phyloP scores from a whole-genome alignment of 2,329 filamentous ascomycete species.

The Emergomyces pasteurianus region DNA sequence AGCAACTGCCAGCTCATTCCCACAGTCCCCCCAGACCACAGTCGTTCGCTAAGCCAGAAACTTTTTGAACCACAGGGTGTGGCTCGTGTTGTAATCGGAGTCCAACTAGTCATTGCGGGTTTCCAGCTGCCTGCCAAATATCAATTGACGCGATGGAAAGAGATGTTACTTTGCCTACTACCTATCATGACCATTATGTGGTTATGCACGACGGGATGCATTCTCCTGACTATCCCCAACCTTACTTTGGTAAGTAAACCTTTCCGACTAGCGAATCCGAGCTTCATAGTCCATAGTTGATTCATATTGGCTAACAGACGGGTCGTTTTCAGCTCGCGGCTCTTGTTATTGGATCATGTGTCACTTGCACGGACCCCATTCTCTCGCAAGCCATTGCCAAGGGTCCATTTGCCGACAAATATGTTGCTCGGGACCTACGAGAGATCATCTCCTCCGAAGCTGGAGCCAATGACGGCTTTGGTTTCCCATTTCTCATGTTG shows the following conservation, averaged over 20 bases:
- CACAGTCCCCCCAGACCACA: not conserved
- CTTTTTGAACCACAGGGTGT: slow-evolving; percentile 27
- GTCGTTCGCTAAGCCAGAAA: slow-evolving; percentile 4
- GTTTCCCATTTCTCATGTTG: slow-evolving; percentile 50
- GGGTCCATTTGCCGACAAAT: slow-evolving; percentile 51
- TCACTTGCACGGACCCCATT: slow-evolving; percentile 52
- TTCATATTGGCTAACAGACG: not conserved
- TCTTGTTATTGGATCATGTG: slow-evolving; percentile 48
- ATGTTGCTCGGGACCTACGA: slow-evolving; percentile 44
- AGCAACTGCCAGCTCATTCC: not conserved
- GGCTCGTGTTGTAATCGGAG: slow-evolving; percentile 48
- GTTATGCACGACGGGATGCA: slow-evolving; percentile 45
- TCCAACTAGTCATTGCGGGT: slow-evolving; percentile 52
- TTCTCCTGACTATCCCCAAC: slow-evolving; percentile 44
- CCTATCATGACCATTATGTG: slow-evolving; percentile 54
- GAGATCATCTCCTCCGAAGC: slow-evolving; percentile 53
- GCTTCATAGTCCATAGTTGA: not conserved
- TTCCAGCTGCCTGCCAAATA: slow-evolving; percentile 51
- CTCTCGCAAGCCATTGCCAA: slow-evolving; percentile 52
- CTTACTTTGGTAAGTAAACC: slow-evolving; percentile 31
- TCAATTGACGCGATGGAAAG: slow-evolving; percentile 37
- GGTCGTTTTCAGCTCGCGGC: slow-evolving; percentile 31
- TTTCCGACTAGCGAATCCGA: not conserved
- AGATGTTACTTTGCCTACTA: slow-evolving; percentile 44
- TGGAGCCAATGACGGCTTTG: slow-evolving; percentile 51